Evolutionary conservation across 1,139 yeast genomes (phyloP).

Genomic region (Yarrowia galli): DNA sequence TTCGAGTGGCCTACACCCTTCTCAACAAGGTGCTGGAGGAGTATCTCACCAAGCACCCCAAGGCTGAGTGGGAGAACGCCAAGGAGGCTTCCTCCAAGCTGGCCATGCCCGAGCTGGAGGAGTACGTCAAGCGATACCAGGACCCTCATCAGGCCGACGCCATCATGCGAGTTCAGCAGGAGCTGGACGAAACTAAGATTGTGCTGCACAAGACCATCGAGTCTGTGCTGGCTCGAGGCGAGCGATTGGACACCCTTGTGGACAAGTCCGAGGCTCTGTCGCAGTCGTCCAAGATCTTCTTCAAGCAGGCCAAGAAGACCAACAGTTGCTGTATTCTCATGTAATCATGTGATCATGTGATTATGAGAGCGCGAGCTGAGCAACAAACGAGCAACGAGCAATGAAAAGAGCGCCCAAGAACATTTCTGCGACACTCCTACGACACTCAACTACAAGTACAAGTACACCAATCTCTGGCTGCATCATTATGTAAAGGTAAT

Average conservation of each 20-base stretch:
- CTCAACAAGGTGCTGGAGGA: slow-evolving; percentile 92
- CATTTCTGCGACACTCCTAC: neutral
- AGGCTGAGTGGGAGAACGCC: slow-evolving; percentile 68
- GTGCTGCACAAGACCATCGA: slow-evolving; percentile 96
- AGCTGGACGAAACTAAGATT: slow-evolving; percentile 95
- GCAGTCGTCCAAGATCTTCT: slow-evolving; percentile 88
- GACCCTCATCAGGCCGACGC: slow-evolving; percentile 98
- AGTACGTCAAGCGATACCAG: slow-evolving; percentile 83
- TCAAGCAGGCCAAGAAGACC: slow-evolving; percentile 96
- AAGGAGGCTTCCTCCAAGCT: slow-evolving; percentile 60
- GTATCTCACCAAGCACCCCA: slow-evolving; percentile 83
- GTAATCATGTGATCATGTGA: slow-evolving; percentile 51
- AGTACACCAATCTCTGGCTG: slow-evolving; percentile 21
- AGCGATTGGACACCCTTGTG: slow-evolving; percentile 89
- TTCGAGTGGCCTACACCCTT: slow-evolving; percentile 94
- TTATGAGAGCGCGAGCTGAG: neutral
- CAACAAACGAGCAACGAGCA: neutral
- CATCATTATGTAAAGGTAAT: slow-evolving; percentile 35
- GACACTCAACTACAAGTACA: neutral
- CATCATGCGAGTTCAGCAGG: slow-evolving; percentile 96
- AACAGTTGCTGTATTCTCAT: slow-evolving; percentile 91
- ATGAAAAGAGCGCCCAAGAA: slow-evolving; percentile 1
- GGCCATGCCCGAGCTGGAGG: slow-evolving; percentile 67
- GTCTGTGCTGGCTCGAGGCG: slow-evolving; percentile 93
- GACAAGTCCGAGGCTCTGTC: slow-evolving; percentile 95